These are phyloP conservation scores for Penicillium bovifimosum DNA, from an alignment of 495 filamentous ascomycete genomes.

Conservation along the genomic window DNA sequence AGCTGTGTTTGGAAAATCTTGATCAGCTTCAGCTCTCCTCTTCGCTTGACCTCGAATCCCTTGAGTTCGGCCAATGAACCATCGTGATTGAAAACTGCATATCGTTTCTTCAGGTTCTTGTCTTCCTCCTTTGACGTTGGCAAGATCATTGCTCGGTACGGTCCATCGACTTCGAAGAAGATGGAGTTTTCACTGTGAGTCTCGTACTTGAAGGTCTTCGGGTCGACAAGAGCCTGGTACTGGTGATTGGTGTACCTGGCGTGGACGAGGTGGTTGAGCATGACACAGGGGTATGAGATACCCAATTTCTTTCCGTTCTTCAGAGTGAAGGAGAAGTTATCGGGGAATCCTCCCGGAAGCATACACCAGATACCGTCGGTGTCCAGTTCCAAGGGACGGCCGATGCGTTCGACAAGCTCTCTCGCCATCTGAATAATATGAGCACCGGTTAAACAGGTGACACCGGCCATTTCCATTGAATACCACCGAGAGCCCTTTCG, in stretches of 20 bases:
- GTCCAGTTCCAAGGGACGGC: slow-evolving; percentile 92
- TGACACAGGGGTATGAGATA: slow-evolving; percentile 97
- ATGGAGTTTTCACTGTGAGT: slow-evolving; percentile 98
- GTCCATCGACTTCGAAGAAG: slow-evolving; percentile 98
- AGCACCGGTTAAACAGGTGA: slow-evolving; percentile 94
- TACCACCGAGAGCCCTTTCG: slow-evolving; percentile 98
- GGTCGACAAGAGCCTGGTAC: slow-evolving; percentile 84
- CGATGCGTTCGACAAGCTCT: slow-evolving; percentile 89
- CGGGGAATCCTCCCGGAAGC: slow-evolving; percentile 91
- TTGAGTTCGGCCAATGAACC: slow-evolving; percentile 95
- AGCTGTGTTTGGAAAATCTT: slow-evolving; percentile 99
- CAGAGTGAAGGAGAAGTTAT: slow-evolving; percentile 91
- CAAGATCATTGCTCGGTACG: slow-evolving; percentile 94
- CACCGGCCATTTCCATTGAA: slow-evolving; percentile 99
- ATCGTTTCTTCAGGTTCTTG: slow-evolving; percentile 99
- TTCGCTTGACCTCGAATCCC: slow-evolving; percentile 95
- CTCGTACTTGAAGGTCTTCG: slow-evolving; percentile 76
- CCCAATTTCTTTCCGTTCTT: slow-evolving; percentile 92
- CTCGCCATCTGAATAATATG: slow-evolving; percentile 97
- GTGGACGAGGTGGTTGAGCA: slow-evolving; percentile 98
- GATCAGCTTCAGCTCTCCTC: slow-evolving; percentile 98
- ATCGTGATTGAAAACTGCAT: slow-evolving; percentile 98
- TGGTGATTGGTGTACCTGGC: slow-evolving; percentile 94
- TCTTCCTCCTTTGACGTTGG: slow-evolving; percentile 98
- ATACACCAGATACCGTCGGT: slow-evolving; percentile 99